Evolutionary conservation across 1,139 yeast species (phyloP).

Genomic region (Scheffersomyces segobiensis): DNA sequence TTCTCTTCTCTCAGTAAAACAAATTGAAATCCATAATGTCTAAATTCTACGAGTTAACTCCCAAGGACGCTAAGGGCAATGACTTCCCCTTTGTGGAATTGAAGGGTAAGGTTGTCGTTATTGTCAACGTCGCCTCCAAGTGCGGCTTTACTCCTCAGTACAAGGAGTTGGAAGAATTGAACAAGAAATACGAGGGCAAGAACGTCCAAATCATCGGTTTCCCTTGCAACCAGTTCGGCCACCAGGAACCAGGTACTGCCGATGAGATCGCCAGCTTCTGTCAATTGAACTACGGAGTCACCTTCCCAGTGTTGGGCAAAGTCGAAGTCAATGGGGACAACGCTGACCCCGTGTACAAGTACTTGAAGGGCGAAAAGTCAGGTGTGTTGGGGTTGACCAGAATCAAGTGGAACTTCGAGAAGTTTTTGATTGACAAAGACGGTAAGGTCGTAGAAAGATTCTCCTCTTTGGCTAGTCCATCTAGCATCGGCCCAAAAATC

Average conservation of each 20-base stretch:
- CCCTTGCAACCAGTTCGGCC: constrained; percentile 77
- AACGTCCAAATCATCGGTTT: constrained; percentile 84
- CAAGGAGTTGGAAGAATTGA: constrained; percentile 74
- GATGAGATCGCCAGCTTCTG: constrained; percentile 46
- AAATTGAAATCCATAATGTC: constrained; percentile 23
- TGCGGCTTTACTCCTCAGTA: constrained; percentile 86
- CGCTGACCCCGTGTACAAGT: constrained; percentile 79
- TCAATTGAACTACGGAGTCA: constrained; percentile 50
- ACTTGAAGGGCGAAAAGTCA: constrained; percentile 57
- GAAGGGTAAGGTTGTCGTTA: constrained; percentile 85
- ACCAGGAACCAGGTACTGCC: constrained; percentile 45
- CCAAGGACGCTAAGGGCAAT: constrained; percentile 34
- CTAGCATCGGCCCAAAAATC: constrained; percentile 33
- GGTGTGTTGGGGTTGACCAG: constrained; percentile 47
- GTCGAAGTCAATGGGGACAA: constrained; percentile 84
- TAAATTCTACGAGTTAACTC: constrained; percentile 41
- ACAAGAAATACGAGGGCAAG: constrained; percentile 72
- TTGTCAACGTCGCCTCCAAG: constrained; percentile 94
- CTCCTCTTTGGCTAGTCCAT: constrained; percentile 41
- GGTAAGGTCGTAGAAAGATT: constrained; percentile 48
- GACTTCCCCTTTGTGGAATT: constrained; percentile 57
- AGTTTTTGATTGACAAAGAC: constrained; percentile 45
- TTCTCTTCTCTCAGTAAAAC: neutral
- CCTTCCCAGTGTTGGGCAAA: constrained; percentile 87
- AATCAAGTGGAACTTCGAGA: constrained; percentile 54